A percentile compares a stretch with the other conserved stretches of the same genome.
phyloP scores from a whole-genome alignment of 129 eudicot species.

The Flaveria bidentis region DNA sequence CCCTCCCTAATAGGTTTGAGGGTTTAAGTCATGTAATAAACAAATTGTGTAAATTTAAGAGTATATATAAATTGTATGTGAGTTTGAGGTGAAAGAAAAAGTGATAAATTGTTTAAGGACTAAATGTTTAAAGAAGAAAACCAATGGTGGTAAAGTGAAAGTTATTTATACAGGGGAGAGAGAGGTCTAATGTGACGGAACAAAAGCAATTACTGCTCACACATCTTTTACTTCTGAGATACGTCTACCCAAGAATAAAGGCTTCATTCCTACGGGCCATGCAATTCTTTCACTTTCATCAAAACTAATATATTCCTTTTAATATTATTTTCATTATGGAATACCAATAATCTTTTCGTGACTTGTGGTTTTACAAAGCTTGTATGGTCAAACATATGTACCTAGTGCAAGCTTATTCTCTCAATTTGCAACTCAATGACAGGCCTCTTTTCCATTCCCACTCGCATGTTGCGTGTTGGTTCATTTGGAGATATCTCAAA shows the following conservation, averaged over 20 bases:
- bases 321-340: neutral
- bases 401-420: no score
- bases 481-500: no score
- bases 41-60: no score
- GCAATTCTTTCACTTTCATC: slow-evolving; percentile 14
- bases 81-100: neutral
- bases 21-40: no score
- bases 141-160: slow-evolving; percentile 21
- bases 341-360: no score
- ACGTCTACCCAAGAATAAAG: slow-evolving; percentile 39
- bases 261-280: slow-evolving; percentile 22
- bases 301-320: neutral
- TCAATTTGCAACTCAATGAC: no score
- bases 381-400: no score
- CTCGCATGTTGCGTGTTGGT: no score
- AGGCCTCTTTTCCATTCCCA: no score
- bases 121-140: slow-evolving; percentile 3
- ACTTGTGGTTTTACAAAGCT: no score
- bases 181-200: slow-evolving; percentile 38
- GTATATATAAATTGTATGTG: no score
- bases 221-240: slow-evolving; percentile 45
- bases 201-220: slow-evolving; percentile 40
- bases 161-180: neutral
- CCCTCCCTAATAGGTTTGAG: no score
- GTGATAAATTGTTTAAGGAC: slow-evolving; percentile 8